Percentiles rank a stretch among this genome's conserved stretches.
Conservation (phyloP, 495 filamentous ascomycete species). For the Darksidea phi region DNA sequence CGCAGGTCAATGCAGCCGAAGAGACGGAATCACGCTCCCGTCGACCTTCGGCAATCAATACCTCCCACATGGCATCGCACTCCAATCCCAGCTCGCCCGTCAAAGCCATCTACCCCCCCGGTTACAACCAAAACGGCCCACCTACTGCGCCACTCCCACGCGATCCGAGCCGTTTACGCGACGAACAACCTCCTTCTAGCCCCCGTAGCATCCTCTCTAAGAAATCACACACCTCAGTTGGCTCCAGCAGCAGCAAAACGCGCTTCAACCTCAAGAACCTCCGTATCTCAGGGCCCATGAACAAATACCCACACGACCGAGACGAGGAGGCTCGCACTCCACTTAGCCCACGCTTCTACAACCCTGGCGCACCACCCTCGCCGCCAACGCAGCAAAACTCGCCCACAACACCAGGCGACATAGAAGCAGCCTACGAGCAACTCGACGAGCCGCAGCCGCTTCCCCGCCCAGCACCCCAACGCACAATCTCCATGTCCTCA, state of each 20-base stretch:
- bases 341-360: conserved; percentile 58
- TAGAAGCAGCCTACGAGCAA: conserved; percentile 36
- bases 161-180: not conserved
- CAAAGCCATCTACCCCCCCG: conserved; percentile 46
- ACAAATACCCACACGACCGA: conserved; percentile 47
- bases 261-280: conserved; percentile 52
- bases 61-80: not conserved
- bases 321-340: conserved; percentile 55
- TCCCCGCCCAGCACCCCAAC: conserved; percentile 38
- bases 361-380: conserved; percentile 56
- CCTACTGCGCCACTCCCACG: conserved; percentile 28
- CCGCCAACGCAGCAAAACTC: conserved; percentile 39
- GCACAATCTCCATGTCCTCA: conserved; percentile 15
- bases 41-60: conserved; percentile 25
- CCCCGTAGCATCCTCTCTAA: conserved; percentile 36
- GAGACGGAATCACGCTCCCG: conserved; percentile 2
- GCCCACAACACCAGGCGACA: conserved; percentile 29
- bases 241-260: conserved; percentile 46
- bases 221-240: conserved; percentile 38
- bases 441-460: conserved; percentile 41
- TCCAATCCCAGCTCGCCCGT: conserved; percentile 36
- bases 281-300: conserved; percentile 58
- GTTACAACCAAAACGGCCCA: conserved; percentile 28
- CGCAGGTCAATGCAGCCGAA: conserved; percentile 15
- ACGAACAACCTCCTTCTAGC: conserved; percentile 16